Percentiles rank a stretch among this genome's conserved stretches.
Evolutionary conservation across 2,329 filamentous ascomycete species (phyloP).

Genomic region (Monosporascus cannonballus): DNA sequence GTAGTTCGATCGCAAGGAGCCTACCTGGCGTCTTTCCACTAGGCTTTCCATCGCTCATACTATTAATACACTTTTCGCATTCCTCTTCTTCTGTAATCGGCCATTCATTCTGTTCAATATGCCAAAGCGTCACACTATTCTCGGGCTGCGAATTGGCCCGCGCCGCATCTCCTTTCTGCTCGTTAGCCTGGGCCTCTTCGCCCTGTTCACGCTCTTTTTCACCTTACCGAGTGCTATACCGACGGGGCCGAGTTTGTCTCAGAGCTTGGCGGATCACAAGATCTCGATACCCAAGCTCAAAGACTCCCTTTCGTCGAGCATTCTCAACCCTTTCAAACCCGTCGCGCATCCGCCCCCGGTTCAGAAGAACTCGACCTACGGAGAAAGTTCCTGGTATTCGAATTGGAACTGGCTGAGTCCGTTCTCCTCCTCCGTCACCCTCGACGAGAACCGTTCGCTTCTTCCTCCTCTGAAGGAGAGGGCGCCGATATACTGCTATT

Average conservation of each 20-base stretch:
- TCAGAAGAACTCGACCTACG: slow-evolving; percentile 72
- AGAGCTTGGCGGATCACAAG: slow-evolving; percentile 41
- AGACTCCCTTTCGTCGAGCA: slow-evolving; percentile 40
- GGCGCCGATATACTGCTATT: slow-evolving; percentile 83
- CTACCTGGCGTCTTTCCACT: neutral
- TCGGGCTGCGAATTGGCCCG: slow-evolving; percentile 44
- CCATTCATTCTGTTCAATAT: slow-evolving; percentile 23
- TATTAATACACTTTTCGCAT: slow-evolving; percentile 1
- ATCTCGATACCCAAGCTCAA: slow-evolving; percentile 44
- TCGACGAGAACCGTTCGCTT: slow-evolving; percentile 78
- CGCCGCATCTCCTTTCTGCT: slow-evolving; percentile 49
- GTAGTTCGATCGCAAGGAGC: neutral
- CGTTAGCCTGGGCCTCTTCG: slow-evolving; percentile 44
- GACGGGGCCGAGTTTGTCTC: slow-evolving; percentile 42
- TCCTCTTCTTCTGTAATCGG: slow-evolving; percentile 4
- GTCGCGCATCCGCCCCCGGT: slow-evolving; percentile 66
- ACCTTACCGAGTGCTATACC: slow-evolving; percentile 43
- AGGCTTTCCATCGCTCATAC: slow-evolving; percentile 33
- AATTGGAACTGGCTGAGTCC: slow-evolving; percentile 88
- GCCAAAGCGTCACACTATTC: slow-evolving; percentile 40
- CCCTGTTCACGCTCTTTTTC: slow-evolving; percentile 47
- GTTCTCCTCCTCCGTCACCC: slow-evolving; percentile 73
- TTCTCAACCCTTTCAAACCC: slow-evolving; percentile 61
- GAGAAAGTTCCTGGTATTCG: slow-evolving; percentile 76
- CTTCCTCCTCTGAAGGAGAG: slow-evolving; percentile 69